These are phyloP conservation scores for Nicotiana sylvestris DNA, from an alignment of 257 asterid species.

Conservation along the genomic window DNA sequence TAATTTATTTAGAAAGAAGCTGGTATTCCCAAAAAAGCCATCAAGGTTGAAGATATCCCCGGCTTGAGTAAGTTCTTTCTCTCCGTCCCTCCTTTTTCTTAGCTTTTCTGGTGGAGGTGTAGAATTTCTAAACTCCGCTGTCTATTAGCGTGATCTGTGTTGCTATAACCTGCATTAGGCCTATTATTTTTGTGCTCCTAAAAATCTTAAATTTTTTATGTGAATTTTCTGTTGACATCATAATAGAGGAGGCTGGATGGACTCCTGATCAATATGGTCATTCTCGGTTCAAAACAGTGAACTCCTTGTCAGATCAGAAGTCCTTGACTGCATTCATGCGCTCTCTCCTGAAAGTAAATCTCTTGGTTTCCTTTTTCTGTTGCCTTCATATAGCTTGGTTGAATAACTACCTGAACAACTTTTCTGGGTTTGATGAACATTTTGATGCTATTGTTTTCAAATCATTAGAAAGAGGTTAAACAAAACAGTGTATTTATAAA, in stretches of 20 bases:
- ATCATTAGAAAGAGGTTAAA: not conserved
- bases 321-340: constrained; percentile 88
- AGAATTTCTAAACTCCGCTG: not conserved
- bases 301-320: constrained; percentile 71
- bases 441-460: not conserved
- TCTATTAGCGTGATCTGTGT: not conserved
- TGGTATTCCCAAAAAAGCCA: constrained; percentile 74
- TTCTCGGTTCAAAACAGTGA: constrained; percentile 68
- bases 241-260: constrained; percentile 95
- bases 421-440: not conserved
- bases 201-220: constrained; percentile 16
- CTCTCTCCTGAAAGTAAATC: constrained; percentile 69
- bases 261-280: constrained; percentile 92
- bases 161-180: not conserved
- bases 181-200: constrained; percentile 12
- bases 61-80: constrained; percentile 80
- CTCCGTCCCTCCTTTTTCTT: constrained; percentile 7
- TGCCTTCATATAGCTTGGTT: not conserved
- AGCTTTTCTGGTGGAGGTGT: constrained; percentile 8
- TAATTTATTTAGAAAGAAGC: constrained; percentile 80
- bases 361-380: constrained; percentile 4
- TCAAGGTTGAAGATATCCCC: constrained; percentile 85
- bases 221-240: constrained; percentile 26
- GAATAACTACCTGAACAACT: not conserved
- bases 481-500: not conserved